Evolutionary conservation across 768 basidiomycete genomes (phyloP).

Genomic region (Calvatia gigantea): DNA sequence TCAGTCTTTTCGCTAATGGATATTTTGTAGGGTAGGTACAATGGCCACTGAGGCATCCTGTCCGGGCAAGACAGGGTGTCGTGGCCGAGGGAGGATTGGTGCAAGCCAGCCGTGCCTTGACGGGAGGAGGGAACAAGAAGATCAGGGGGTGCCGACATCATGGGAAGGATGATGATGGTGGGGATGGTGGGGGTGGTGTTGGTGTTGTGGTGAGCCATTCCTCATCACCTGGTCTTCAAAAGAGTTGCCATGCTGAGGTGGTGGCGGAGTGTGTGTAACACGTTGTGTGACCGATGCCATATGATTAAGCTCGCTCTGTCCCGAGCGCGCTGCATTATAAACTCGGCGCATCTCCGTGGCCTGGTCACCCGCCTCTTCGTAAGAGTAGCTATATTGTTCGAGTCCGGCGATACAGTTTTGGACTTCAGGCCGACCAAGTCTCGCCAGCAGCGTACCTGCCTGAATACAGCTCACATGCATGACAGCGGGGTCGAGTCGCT

Average conservation of each 20-base stretch:
- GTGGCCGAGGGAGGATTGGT: not conserved
- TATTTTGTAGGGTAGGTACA: not conserved
- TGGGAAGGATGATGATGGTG: constrained; percentile 7
- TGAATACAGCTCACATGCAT: constrained; percentile 87
- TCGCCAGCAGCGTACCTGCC: constrained; percentile 78
- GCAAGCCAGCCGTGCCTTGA: not conserved
- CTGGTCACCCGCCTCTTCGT: constrained; percentile 81
- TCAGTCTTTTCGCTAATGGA: not conserved
- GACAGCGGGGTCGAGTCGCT: constrained; percentile 83
- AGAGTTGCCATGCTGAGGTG: constrained; percentile 11
- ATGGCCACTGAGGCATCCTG: not conserved
- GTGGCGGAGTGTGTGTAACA: constrained; percentile 23
- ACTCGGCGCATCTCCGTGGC: constrained; percentile 64
- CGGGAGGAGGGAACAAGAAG: not conserved
- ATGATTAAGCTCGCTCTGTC: constrained; percentile 44
- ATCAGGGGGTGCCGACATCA: constrained; percentile 9
- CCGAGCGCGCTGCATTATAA: constrained; percentile 38
- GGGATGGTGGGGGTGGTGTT: constrained; percentile 19
- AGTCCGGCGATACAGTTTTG: constrained; percentile 80
- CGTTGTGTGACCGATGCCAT: constrained; percentile 41
- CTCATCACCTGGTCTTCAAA: constrained; percentile 12
- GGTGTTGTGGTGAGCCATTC: constrained; percentile 5
- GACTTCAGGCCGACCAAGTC: constrained; percentile 80
- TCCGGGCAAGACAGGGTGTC: not conserved
- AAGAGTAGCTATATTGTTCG: constrained; percentile 84